Evolutionary conservation across 2,329 filamentous ascomycete species (phyloP).

Genomic region (Exutisphaerella laricina): DNA sequence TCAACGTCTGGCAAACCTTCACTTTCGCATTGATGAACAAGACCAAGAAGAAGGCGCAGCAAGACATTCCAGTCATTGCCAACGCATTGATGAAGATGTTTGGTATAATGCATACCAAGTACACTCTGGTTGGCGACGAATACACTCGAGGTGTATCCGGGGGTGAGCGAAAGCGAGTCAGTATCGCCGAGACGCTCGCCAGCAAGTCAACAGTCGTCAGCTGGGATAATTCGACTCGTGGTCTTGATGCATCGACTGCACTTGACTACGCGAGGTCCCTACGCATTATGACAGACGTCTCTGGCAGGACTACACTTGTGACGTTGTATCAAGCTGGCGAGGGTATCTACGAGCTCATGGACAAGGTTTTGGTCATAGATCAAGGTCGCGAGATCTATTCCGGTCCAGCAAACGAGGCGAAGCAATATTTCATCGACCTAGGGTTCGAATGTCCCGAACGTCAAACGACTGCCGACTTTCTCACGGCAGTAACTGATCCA

Average conservation of each 20-base stretch:
- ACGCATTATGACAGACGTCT: slow-evolving; percentile 73
- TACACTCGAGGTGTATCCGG: slow-evolving; percentile 68
- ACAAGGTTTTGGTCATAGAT: slow-evolving; percentile 75
- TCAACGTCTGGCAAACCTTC: slow-evolving; percentile 74
- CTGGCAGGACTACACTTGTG: slow-evolving; percentile 63
- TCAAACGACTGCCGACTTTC: slow-evolving; percentile 70
- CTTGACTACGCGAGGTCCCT: slow-evolving; percentile 72
- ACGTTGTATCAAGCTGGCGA: slow-evolving; percentile 68
- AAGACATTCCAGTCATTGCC: slow-evolving; percentile 62
- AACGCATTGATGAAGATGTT: slow-evolving; percentile 71
- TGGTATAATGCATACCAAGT: slow-evolving; percentile 67
- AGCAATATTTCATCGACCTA: slow-evolving; percentile 60
- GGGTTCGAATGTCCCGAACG: slow-evolving; percentile 56
- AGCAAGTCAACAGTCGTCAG: slow-evolving; percentile 67
- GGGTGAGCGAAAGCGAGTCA: slow-evolving; percentile 74
- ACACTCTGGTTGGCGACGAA: slow-evolving; percentile 71
- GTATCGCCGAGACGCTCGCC: slow-evolving; percentile 70
- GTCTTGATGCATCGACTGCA: slow-evolving; percentile 73
- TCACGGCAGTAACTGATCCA: slow-evolving; percentile 70
- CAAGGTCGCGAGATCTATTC: slow-evolving; percentile 64
- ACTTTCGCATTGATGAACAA: slow-evolving; percentile 71
- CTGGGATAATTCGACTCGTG: slow-evolving; percentile 76
- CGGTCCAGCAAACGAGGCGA: slow-evolving; percentile 56
- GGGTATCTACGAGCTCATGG: slow-evolving; percentile 66
- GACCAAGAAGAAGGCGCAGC: slow-evolving; percentile 60